A percentile compares a stretch with the other conserved stretches of the same genome.
Conservation (phyloP, 192 early-diverging fungal species). For the Allomyces arbusculus region DNA sequence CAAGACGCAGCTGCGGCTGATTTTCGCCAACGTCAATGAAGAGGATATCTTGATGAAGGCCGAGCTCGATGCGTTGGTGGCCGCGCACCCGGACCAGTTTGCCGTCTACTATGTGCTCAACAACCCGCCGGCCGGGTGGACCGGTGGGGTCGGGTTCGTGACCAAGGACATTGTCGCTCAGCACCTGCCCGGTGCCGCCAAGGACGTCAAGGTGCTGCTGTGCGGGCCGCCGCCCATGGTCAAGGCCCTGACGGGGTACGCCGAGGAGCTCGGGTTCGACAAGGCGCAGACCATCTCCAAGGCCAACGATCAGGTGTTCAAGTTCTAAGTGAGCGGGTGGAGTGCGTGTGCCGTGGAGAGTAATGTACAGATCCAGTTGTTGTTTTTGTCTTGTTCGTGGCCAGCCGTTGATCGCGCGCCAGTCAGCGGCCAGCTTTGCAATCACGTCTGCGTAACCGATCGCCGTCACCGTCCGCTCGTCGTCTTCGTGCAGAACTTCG, state of each 20-base stretch:
- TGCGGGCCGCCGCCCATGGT: constrained; percentile 86
- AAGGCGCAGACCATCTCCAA: constrained; percentile 59
- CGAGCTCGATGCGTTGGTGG: constrained; percentile 58
- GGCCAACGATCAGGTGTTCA: constrained; percentile 68
- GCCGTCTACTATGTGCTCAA: constrained; percentile 67
- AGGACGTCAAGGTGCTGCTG: constrained; percentile 67
- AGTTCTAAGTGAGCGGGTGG: constrained; percentile 36
- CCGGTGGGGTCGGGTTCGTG: constrained; percentile 67
- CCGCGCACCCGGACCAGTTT: constrained; percentile 51
- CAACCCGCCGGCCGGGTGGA: constrained; percentile 57
- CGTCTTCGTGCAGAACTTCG: no score
- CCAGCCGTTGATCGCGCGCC: no score
- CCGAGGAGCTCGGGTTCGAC: constrained; percentile 56
- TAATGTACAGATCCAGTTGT: no score
- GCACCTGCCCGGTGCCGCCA: constrained; percentile 45
- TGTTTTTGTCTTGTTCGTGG: no score
- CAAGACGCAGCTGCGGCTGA: constrained; percentile 62
- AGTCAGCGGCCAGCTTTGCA: no score
- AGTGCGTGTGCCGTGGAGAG: no score
- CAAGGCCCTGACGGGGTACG: constrained; percentile 50
- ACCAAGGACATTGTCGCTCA: constrained; percentile 60
- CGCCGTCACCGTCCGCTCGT: no score
- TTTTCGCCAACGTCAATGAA: constrained; percentile 77
- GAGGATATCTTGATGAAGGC: constrained; percentile 72
- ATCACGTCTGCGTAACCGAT: no score